Evolutionary conservation across 805 yeast genomes (phyloP), one percentile per base, ranked within the genome.

Genomic region (Cyberlindnera veronae): DNA sequence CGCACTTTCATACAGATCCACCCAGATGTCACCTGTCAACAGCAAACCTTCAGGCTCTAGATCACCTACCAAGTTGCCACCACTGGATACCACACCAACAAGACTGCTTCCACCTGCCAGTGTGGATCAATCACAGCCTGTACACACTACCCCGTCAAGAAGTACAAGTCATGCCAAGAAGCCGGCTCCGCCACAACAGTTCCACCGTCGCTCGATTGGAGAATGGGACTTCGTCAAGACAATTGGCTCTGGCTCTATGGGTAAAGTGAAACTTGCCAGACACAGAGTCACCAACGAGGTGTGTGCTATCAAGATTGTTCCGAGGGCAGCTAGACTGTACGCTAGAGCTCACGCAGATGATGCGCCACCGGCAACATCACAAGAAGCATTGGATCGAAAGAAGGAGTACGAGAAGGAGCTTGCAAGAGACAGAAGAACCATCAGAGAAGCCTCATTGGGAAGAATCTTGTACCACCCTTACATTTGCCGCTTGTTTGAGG

Each of bases 201-300:
- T 85, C 52, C 91, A 89, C 60, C 77, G 98, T 49, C 84, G 83
- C 44, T 75, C 95, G 5, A 83, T 91, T 39, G 99, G 98, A 12
- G 96, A 93, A 50, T 91, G 99, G 99, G 95, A 87, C 53, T 90
- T 91, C 53, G 74, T 86, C 42, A 88, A 88, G 63, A 89, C 96
- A 3, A 85, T 93, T 33, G 99, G 99, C 31, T 96, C 98, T 2
- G 99, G 99, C 3, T 88, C 96, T 0, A 93, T 93, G 99, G 99
- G 99, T 44, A 95, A 91, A 62, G 99, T 93, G 36, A 93, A 93
- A 65, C 70, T 93, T 29, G 98, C 98, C 2, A 81, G 79, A 54
- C 95, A 90, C 66, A 77, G 84, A 50, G 63, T 78, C 26, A 87
- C 96, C 1, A 77, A 76, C 45, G 90, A 86, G 52, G 73, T 87